Base-by-base conservation (phyloP, 768 basidiomycete genomes). In the Calocera cornea region DNA sequence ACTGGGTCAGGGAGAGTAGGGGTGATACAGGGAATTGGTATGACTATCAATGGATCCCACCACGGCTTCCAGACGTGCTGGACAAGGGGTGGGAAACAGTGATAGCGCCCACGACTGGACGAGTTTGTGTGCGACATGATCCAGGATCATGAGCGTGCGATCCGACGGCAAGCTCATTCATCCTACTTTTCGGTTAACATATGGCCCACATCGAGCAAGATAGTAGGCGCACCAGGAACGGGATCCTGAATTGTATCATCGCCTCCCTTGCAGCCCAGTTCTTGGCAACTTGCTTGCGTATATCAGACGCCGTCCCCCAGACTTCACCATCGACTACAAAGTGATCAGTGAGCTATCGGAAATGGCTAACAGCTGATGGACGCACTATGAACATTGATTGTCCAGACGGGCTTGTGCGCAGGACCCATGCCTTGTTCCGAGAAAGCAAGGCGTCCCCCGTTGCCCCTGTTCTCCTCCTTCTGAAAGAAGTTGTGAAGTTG, bases 301-400 rank as follows among this genome's bases (percentile, higher is more conserved):
- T 34, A 12, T 80, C 83, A 0, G 72, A 76, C 3, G 80, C 85
- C 12, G 76, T 77, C 34, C 85, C 86, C 74, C 78, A 79, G 8
- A 78, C 75, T 67, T 79, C 74, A 7, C 81, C 83, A 34, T 75
- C 70, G 41, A 86, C 86, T 87, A 70, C 24, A 64, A 27, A 34
- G 65, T 50, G 66, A 68, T 41, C 40, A 66, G 63, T 40, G 17
- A 54, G 34, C 5, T 5, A 5, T 38, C 14, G 36, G 7, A 38
- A 38, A 5, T 5, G 14, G 5, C 5, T 5, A 14, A 38, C 14
- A 14, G 5, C 31, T 10, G 54, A 60, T 5, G 31, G 27, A 19
- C 54, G 24, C 19, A 60, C 54, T 60, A 31, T 60, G 54, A 10
- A 60, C 54, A 16, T 60, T 60, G 54, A 60, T 60, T 16, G 54